Evolutionary conservation across 2,329 filamentous ascomycete species (phyloP), one percentile per base, ranked within the genome.

Genomic region (Monilinia vaccinii-corymbosi): DNA sequence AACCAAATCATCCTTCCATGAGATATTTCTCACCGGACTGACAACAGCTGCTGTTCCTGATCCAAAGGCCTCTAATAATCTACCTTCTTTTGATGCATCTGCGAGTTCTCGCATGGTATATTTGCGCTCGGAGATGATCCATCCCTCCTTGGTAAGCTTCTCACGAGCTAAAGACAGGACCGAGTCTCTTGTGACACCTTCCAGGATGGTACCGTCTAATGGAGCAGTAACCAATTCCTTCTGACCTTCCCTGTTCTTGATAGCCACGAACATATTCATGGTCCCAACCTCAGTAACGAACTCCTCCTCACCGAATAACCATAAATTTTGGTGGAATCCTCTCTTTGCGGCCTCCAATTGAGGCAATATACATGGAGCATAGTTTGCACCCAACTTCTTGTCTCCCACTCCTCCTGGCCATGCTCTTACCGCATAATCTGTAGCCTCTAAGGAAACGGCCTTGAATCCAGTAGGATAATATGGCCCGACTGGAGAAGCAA

Each of bases 401-500:
- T 97, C 91, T 69, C 94, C 94, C 36, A 97, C 93, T 72, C 94
- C 94, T 62, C 94, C 94, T 50, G 94, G 94, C 94, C 94, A 99
- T 60, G 94, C 94, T 67, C 94, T 91, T 63, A 97, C 91, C 59
- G 93, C 93, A 75, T 97, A 96, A 77, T 96, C 89, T 57, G 94
- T 97, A 31, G 94, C 94, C 78, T 97, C 94, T 58, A 99, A 82
- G 1, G 89, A 92, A 55, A 99, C 84, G 62, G 94, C 94, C 79
- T 97, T 97, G 85, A 99, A 97, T 63, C 94, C 94, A 2, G 93
- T 97, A 2, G 92, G 93, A 76, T 97, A 99, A 80, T 99, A 99
- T 1, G 94, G 94, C 0, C 94, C 94, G 16, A 99, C 94, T 62
- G 94, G 94, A 28, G 89, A 96, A 47, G 94, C 93, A 75, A 99